phyloP scores from a whole-genome alignment of 108 stramenopile genomes.

The Mayamaea pseudoterrestris region DNA sequence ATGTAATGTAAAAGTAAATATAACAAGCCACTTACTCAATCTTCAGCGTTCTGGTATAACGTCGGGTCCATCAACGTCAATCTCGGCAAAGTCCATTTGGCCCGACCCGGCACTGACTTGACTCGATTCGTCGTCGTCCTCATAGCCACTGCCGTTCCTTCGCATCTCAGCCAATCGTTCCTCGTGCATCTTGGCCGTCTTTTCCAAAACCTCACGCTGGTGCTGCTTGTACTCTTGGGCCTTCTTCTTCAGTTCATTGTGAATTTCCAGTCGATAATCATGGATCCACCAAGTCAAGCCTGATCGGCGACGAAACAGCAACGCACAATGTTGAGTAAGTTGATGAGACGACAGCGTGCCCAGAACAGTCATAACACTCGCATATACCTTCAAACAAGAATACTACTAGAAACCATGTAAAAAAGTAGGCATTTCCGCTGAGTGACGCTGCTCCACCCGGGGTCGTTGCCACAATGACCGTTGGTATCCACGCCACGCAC shows the following conservation, averaged over 20 bases:
- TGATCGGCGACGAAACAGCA: background rate
- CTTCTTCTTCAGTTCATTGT: slow-evolving; percentile 22
- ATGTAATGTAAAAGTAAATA: too few species aligned
- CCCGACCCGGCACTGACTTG: too few species aligned
- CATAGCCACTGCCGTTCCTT: too few species aligned
- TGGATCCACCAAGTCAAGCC: slow-evolving; percentile 14
- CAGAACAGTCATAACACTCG: slow-evolving; percentile 11
- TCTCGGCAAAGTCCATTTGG: too few species aligned
- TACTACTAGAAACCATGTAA: slow-evolving; percentile 45
- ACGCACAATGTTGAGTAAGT: background rate
- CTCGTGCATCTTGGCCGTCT: background rate
- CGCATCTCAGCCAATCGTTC: too few species aligned
- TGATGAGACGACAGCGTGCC: background rate
- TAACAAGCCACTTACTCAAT: too few species aligned
- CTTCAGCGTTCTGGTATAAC: too few species aligned
- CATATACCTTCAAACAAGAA: slow-evolving; percentile 49
- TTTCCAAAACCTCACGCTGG: slow-evolving; percentile 28
- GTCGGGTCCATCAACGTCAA: too few species aligned
- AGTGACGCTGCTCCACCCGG: slow-evolving; percentile 47
- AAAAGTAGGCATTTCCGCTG: slow-evolving; percentile 48
- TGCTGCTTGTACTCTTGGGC: slow-evolving; percentile 29
- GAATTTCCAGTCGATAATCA: slow-evolving; percentile 45
- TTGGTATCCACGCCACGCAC: slow-evolving; percentile 42
- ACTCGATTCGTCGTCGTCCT: too few species aligned
- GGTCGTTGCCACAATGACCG: slow-evolving; percentile 44